Evolutionary conservation across 1,284 basidiomycete species (phyloP), one percentile per base, ranked within the genome.

Genomic region (Ganoderma boninense): DNA sequence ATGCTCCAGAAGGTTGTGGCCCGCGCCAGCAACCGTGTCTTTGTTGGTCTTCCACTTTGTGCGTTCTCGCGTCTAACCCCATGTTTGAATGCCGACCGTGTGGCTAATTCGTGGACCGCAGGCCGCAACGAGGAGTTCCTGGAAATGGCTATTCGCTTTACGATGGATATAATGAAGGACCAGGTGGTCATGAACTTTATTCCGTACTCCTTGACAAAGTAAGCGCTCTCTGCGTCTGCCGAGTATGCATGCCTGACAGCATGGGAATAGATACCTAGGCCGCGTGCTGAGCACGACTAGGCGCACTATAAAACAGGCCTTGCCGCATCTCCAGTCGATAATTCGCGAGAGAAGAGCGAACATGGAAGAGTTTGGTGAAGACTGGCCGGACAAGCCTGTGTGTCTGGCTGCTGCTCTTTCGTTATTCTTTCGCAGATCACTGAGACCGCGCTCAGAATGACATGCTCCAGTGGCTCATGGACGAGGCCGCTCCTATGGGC

Each of bases 171-270:
- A n/a, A 57, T 65, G 7, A 56, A 59, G 18, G 68, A 67, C 60
- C 42, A 26, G 23, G 43, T 32, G 13, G 42, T 59, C 14, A 71
- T 75, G 29, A 76, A 69, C 40, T 65, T 82, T 2, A 71, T 80
- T 52, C 82, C 81, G 4, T 32, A 57, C 5, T 71, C 75, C 43
- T 52, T 82, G 40, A 78, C 78, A 60, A 75, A 76, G 81, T 81
- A 65, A 11, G 79, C 72, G 4, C 49, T 13, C 26, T 8, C 26
- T 3, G 10, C 49, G 38, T 52, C 49, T 26, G 14, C 32, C 5
- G n/a, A 38, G 35, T 10, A 8, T 13, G 40, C 20, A 8, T n/a
- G 40, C 35, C 16, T 40, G 16, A 60, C n/a, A 35, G 3, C 14
- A 4, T 35, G 14, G 11, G 8, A 60, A n/a, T 20, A 60, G 57